Percentiles rank a stretch among this genome's conserved stretches.
These are phyloP conservation scores for Fraxinus cuspidata DNA, from an alignment of 257 asterid species.

Conservation along the genomic window DNA sequence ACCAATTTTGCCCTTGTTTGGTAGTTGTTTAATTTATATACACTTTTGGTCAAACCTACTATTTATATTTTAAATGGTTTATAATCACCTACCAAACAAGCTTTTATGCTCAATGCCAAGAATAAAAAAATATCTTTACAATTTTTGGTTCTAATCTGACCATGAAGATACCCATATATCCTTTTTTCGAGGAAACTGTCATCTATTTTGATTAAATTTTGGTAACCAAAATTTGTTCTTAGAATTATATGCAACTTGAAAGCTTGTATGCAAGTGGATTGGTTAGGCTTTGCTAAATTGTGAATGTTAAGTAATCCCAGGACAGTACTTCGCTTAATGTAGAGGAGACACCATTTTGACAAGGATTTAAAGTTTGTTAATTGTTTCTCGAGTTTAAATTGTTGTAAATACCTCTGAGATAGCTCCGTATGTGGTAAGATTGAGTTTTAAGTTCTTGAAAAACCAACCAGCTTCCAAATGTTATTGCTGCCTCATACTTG, in stretches of 20 bases:
- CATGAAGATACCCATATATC: neutral
- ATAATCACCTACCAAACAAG: no score
- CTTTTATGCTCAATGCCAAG: neutral
- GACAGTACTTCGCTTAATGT: neutral
- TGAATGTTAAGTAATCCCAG: neutral
- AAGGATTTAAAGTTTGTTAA: neutral
- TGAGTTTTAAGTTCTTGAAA: no score
- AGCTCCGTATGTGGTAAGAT: no score
- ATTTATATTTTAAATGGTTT: no score
- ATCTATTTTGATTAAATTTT: neutral
- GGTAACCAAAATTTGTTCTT: neutral
- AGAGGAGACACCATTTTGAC: neutral
- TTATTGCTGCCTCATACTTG: no score
- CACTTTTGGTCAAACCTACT: no score
- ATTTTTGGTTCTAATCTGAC: neutral
- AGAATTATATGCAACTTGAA: neutral
- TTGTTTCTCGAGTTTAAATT: no score
- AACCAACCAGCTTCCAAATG: no score
- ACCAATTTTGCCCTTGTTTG: neutral
- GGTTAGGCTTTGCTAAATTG: neutral
- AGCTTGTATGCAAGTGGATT: neutral
- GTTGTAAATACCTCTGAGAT: neutral
- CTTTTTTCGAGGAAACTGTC: neutral
- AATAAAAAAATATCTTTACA: neutral
- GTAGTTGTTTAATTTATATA: no score